A percentile compares a stretch with the other conserved stretches of the same genome.
Conservation (phyloP, 768 basidiomycete species). For the Termitomyces sp. region DNA sequence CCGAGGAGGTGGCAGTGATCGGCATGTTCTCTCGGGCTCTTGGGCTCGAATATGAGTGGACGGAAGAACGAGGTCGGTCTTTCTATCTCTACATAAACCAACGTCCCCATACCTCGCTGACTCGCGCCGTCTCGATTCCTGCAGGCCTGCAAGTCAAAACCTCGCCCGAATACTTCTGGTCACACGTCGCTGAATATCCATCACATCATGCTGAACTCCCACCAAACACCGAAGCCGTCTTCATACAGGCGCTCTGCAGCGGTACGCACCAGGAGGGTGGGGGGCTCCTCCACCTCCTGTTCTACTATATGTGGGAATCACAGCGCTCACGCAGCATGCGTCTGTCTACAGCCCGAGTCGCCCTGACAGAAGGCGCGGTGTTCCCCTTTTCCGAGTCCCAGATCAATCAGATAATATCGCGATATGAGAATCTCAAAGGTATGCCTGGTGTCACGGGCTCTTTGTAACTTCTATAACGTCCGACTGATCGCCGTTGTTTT, state of each 20-base stretch:
- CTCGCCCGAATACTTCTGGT: slow-evolving; percentile 31
- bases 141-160: slow-evolving; percentile 22
- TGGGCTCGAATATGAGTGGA: slow-evolving; percentile 28
- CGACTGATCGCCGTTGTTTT: slow-evolving; percentile 5
- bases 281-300: background rate
- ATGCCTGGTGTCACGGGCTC: background rate
- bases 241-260: background rate
- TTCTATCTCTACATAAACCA: background rate
- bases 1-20: slow-evolving; percentile 26
- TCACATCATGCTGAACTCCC: slow-evolving; percentile 27
- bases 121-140: background rate
- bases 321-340: slow-evolving; percentile 2
- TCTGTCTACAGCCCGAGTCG: slow-evolving; percentile 19
- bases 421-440: slow-evolving; percentile 33
- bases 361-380: slow-evolving; percentile 22
- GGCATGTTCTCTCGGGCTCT: slow-evolving; percentile 31
- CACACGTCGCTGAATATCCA: slow-evolving; percentile 36
- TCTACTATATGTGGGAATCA: background rate
- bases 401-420: slow-evolving; percentile 31
- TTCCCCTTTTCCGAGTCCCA: slow-evolving; percentile 31
- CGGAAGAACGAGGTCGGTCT: slow-evolving; percentile 24
- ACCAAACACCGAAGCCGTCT: background rate
- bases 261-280: slow-evolving; percentile 1
- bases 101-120: background rate
- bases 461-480: background rate